Conservation (phyloP, 805 yeast genomes). For the Myxozyma neglecta region DNA sequence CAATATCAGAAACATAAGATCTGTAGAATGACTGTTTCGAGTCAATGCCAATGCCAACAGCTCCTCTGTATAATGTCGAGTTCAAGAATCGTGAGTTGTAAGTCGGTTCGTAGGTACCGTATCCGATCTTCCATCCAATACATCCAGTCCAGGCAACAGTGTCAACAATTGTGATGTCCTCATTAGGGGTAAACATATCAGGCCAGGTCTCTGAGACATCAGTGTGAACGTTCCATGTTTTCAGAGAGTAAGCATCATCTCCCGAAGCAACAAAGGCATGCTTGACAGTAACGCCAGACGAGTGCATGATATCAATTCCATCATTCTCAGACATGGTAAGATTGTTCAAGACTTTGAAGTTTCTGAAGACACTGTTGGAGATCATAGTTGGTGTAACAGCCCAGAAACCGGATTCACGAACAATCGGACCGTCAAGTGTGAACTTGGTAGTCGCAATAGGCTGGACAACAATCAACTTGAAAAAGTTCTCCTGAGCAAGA, state of each 20-base stretch:
- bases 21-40: neutral
- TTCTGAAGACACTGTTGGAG: neutral
- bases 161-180: conserved; percentile 11
- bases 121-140: conserved; percentile 24
- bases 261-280: conserved; percentile 18
- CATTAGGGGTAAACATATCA: neutral
- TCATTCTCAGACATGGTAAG: conserved; percentile 19
- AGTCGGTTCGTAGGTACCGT: conserved; percentile 13
- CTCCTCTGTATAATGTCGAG: conserved; percentile 18
- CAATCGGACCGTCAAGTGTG: conserved; percentile 12
- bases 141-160: conserved; percentile 26
- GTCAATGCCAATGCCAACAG: conserved; percentile 20
- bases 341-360: conserved; percentile 17
- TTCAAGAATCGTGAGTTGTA: neutral
- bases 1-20: conserved; percentile 2
- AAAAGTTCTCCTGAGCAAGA: neutral
- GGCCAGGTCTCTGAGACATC: conserved; percentile 15
- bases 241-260: conserved; percentile 24
- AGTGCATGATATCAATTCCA: conserved; percentile 24
- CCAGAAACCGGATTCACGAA: conserved; percentile 24
- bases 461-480: conserved; percentile 6
- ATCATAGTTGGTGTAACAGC: conserved; percentile 15
- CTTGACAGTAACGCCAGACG: conserved; percentile 5
- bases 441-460: conserved; percentile 13
- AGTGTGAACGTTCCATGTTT: conserved; percentile 14